Conservation (phyloP, 345 rosid genomes). For the Eutrema heterophyllum region DNA sequence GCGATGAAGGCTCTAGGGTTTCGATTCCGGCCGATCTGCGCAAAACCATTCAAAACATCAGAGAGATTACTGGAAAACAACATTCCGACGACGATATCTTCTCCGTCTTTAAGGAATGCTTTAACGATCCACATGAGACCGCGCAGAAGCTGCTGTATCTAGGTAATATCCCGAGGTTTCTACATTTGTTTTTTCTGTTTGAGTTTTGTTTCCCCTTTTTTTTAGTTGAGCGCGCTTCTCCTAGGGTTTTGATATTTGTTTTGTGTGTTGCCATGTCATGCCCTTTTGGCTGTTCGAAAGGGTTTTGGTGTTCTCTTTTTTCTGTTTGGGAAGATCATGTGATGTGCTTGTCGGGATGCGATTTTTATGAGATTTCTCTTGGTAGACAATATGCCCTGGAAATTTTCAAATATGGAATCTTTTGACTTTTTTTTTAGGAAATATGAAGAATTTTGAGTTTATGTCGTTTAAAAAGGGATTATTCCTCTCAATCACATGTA, state of each 20-base stretch:
- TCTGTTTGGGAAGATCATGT: background rate
- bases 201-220: background rate
- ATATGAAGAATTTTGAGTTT: background rate
- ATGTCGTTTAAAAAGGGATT: background rate
- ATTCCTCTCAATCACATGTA: background rate
- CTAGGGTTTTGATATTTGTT: background rate
- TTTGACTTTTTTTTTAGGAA: background rate
- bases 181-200: background rate
- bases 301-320: background rate
- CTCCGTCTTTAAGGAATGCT: slow-evolving; percentile 56
- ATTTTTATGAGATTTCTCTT: background rate
- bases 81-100: slow-evolving; percentile 86
- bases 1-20: slow-evolving; percentile 47
- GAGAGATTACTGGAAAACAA: slow-evolving; percentile 69
- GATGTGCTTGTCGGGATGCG: background rate
- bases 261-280: background rate
- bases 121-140: slow-evolving; percentile 85
- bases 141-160: slow-evolving; percentile 63
- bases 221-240: background rate
- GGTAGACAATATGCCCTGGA: background rate
- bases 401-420: background rate
- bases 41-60: slow-evolving; percentile 56
- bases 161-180: slow-evolving; percentile 36
- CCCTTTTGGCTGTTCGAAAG: background rate
- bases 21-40: slow-evolving; percentile 52